A percentile compares a stretch with the other conserved stretches of the same genome.
These are phyloP conservation scores for Microdochium nivale DNA, from an alignment of 2,329 filamentous ascomycete genomes.

Conservation along the genomic window DNA sequence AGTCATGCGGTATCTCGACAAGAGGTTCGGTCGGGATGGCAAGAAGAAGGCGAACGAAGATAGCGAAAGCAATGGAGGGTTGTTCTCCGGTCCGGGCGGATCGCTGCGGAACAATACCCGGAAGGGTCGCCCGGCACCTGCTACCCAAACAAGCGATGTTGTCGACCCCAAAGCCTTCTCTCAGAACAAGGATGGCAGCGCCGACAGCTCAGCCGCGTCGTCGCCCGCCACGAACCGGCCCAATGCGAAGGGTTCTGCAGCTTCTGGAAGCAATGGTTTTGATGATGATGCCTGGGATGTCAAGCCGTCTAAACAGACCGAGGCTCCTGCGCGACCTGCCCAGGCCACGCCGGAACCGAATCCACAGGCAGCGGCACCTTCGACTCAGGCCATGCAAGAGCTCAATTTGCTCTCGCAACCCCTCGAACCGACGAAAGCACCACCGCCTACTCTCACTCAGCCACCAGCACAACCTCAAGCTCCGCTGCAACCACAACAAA, in stretches of 20 bases:
- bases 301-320: slow-evolving; percentile 63
- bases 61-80: slow-evolving; percentile 55
- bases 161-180: slow-evolving; percentile 84
- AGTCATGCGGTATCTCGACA: slow-evolving; percentile 82
- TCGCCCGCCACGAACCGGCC: slow-evolving; percentile 17
- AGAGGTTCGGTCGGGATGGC: slow-evolving; percentile 62
- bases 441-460: slow-evolving; percentile 20
- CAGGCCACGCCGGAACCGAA: slow-evolving; percentile 57
- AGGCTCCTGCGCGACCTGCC: slow-evolving; percentile 32
- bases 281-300: slow-evolving; percentile 98
- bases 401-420: slow-evolving; percentile 45
- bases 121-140: slow-evolving; percentile 79
- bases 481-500: slow-evolving; percentile 22
- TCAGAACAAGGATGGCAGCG: slow-evolving; percentile 41
- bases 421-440: slow-evolving; percentile 39
- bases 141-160: slow-evolving; percentile 77
- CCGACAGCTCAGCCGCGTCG: slow-evolving; percentile 30
- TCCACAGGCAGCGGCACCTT: slow-evolving; percentile 19
- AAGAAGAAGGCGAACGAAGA: slow-evolving; percentile 40
- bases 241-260: slow-evolving; percentile 16
- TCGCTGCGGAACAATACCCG: slow-evolving; percentile 87
- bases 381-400: slow-evolving; percentile 37
- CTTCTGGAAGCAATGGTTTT: slow-evolving; percentile 42
- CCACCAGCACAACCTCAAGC: slow-evolving; percentile 22
- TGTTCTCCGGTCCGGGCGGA: slow-evolving; percentile 93